Percentiles rank a stretch among this genome's conserved stretches.
phyloP scores from a whole-genome alignment of 2,329 filamentous ascomycete genomes.

The Botrytis medusae region DNA sequence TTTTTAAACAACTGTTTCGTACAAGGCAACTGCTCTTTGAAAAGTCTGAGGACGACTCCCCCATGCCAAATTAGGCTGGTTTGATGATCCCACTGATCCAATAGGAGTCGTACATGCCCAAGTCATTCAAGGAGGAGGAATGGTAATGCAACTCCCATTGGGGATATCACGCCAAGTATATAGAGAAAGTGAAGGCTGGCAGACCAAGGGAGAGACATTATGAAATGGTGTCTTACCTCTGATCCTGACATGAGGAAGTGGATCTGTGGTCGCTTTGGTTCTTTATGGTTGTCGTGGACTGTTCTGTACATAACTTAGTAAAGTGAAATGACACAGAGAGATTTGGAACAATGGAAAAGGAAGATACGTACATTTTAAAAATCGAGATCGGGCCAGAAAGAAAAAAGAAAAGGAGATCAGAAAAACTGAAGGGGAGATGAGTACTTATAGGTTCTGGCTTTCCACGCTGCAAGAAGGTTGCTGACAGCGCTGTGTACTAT shows the following conservation, averaged over 20 bases:
- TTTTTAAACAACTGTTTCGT: not conserved
- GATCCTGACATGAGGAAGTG: not conserved
- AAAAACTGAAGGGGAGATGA: not conserved
- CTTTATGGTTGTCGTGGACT: not conserved
- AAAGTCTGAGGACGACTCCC: not conserved
- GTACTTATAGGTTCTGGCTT: not conserved
- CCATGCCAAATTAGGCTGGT: slow-evolving; percentile 11
- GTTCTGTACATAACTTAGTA: not conserved
- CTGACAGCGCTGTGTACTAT: not conserved
- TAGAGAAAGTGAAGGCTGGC: not conserved
- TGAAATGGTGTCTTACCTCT: slow-evolving; percentile 12
- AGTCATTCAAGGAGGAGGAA: not conserved
- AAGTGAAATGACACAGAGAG: not conserved
- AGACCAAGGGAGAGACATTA: not conserved
- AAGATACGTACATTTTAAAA: not conserved
- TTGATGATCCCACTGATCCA: not conserved
- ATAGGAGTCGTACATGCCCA: slow-evolving; percentile 8
- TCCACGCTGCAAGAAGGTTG: not conserved
- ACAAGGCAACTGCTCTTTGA: not conserved
- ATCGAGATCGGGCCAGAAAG: not conserved
- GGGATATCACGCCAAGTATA: slow-evolving; percentile 1
- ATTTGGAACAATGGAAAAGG: not conserved
- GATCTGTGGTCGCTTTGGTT: not conserved
- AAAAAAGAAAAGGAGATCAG: not conserved
- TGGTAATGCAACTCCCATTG: not conserved